A percentile compares a stretch with the other conserved stretches of the same genome.
These are phyloP conservation scores for Amanita pseudoporphyria DNA, from an alignment of 768 basidiomycete species.

Conservation along the genomic window DNA sequence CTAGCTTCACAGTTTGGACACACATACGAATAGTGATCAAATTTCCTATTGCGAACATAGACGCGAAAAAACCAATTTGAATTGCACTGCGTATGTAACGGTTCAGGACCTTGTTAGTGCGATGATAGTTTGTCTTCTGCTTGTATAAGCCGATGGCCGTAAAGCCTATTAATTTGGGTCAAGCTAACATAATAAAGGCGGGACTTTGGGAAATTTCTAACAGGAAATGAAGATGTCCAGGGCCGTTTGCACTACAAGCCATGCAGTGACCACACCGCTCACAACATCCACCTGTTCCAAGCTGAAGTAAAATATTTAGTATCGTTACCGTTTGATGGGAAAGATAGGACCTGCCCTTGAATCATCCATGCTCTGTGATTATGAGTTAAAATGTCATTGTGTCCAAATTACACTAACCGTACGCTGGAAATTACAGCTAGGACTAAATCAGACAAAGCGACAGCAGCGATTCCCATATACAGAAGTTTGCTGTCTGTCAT, in stretches of 20 bases:
- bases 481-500: slow-evolving; percentile 4
- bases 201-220: not conserved
- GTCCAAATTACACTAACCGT: not conserved
- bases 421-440: not conserved
- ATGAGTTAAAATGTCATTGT: not conserved
- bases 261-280: not conserved
- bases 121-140: not conserved
- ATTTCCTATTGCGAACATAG: not conserved
- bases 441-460: slow-evolving; percentile 2
- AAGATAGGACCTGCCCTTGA: not conserved
- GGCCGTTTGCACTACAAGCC: not conserved
- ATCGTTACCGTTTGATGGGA: not conserved
- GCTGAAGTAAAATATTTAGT: not conserved
- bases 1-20: not conserved
- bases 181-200: not conserved
- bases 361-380: not conserved
- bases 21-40: not conserved
- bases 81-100: slow-evolving; percentile 1
- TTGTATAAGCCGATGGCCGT: not conserved
- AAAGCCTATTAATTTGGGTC: not conserved
- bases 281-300: not conserved
- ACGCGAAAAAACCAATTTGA: not conserved
- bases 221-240: not conserved
- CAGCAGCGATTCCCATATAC: slow-evolving; percentile 6
- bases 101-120: not conserved